phyloP scores from a whole-genome alignment of 2,329 filamentous ascomycete species.

The Alternaria brassicicola region DNA sequence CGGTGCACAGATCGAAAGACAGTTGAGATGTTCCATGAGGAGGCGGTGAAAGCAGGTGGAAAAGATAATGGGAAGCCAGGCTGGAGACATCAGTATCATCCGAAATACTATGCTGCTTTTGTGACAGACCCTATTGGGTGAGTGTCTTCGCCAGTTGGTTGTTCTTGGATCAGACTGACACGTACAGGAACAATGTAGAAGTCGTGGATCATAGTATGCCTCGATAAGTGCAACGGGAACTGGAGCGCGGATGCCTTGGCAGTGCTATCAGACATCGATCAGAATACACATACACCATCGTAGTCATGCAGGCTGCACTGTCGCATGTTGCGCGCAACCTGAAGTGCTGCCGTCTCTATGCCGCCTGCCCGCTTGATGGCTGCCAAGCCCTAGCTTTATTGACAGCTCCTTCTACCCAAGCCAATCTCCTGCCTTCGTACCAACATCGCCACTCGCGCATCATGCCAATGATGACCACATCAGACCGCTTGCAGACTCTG shows the following conservation, averaged over 20 bases:
- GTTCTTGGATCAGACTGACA: neutral
- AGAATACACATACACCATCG: neutral
- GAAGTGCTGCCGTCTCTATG: neutral
- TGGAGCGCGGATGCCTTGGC: neutral
- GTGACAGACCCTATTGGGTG: constrained; percentile 36
- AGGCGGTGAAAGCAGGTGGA: constrained; percentile 32
- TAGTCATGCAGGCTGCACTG: neutral
- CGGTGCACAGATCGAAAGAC: constrained; percentile 18
- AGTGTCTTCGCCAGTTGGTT: constrained; percentile 1
- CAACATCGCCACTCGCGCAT: neutral
- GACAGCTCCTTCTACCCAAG: neutral
- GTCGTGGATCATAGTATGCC: constrained; percentile 24
- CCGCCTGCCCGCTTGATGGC: neutral
- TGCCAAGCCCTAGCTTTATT: neutral
- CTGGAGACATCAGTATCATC: constrained; percentile 29
- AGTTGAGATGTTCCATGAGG: constrained; percentile 31
- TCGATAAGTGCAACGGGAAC: neutral
- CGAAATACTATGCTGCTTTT: constrained; percentile 39
- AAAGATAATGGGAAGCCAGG: constrained; percentile 36
- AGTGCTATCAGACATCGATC: neutral
- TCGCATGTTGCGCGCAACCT: neutral
- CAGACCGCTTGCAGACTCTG: neutral
- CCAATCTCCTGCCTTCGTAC: neutral
- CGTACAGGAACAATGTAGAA: constrained; percentile 30
- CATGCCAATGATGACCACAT: neutral